Evolutionary conservation across 2,329 filamentous ascomycete genomes (phyloP).

Genomic region (Hymenoscyphus scutula): DNA sequence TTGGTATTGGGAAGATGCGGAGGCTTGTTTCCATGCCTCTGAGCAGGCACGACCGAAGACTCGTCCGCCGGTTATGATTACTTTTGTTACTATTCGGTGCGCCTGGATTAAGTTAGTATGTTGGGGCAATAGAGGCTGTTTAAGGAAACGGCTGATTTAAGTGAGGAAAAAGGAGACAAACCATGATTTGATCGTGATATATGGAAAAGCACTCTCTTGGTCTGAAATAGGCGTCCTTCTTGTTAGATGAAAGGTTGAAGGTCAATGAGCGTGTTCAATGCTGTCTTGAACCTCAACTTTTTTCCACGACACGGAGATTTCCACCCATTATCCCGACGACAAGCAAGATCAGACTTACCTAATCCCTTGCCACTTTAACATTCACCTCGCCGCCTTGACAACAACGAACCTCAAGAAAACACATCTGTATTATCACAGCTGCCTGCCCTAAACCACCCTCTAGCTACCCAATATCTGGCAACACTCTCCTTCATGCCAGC

Average conservation of each 20-base stretch:
- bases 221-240: not conserved
- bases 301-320: constrained; percentile 8
- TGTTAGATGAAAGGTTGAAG: not conserved
- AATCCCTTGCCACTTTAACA: constrained; percentile 11
- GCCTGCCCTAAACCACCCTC: constrained; percentile 7
- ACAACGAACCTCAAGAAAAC: constrained; percentile 18
- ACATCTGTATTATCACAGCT: constrained; percentile 16
- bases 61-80: constrained; percentile 84
- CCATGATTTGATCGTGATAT: not conserved
- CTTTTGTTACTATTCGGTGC: constrained; percentile 90
- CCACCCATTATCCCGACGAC: not conserved
- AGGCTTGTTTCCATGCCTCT: constrained; percentile 94
- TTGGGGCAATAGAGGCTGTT: not conserved
- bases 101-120: constrained; percentile 55
- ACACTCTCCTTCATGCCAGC: not conserved
- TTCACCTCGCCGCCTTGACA: not conserved
- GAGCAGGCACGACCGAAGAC: constrained; percentile 90
- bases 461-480: not conserved
- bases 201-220: not conserved
- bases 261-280: not conserved
- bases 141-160: not conserved
- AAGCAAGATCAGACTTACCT: not conserved
- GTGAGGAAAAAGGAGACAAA: not conserved
- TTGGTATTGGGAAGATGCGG: constrained; percentile 79
- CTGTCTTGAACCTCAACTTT: constrained; percentile 9